Conservation (phyloP, 2,329 filamentous ascomycete species). For the Fonsecaea nubica region DNA sequence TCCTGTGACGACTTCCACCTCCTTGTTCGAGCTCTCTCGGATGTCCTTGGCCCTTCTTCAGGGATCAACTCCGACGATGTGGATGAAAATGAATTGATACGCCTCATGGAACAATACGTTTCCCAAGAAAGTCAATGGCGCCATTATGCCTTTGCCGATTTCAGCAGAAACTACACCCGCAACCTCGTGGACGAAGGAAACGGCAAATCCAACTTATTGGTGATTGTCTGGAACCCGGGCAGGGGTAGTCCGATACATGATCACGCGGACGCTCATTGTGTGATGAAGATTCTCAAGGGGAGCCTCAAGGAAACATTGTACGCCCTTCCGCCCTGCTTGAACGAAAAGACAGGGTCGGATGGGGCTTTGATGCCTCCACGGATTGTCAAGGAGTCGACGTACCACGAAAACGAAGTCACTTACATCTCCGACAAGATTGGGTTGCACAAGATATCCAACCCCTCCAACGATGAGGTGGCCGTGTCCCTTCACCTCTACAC, state of each 20-base stretch:
- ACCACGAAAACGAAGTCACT: constrained; percentile 75
- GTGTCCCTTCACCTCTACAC: constrained; percentile 89
- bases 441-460: constrained; percentile 81
- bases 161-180: constrained; percentile 75
- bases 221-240: constrained; percentile 74
- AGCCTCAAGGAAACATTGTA: constrained; percentile 82
- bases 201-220: constrained; percentile 75
- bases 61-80: constrained; percentile 83
- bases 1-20: constrained; percentile 62
- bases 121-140: constrained; percentile 74
- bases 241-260: constrained; percentile 87
- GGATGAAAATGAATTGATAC: constrained; percentile 72
- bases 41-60: constrained; percentile 77
- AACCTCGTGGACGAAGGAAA: constrained; percentile 92
- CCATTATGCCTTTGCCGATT: constrained; percentile 75
- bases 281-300: constrained; percentile 88
- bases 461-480: constrained; percentile 69
- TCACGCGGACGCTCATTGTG: constrained; percentile 84
- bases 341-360: constrained; percentile 47
- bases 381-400: constrained; percentile 70
- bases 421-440: constrained; percentile 92
- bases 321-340: constrained; percentile 65
- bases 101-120: constrained; percentile 75
- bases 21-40: constrained; percentile 75
- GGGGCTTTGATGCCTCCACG: constrained; percentile 61